phyloP scores from a whole-genome alignment of 495 filamentous ascomycete species.

The Aspergillus diversus region DNA sequence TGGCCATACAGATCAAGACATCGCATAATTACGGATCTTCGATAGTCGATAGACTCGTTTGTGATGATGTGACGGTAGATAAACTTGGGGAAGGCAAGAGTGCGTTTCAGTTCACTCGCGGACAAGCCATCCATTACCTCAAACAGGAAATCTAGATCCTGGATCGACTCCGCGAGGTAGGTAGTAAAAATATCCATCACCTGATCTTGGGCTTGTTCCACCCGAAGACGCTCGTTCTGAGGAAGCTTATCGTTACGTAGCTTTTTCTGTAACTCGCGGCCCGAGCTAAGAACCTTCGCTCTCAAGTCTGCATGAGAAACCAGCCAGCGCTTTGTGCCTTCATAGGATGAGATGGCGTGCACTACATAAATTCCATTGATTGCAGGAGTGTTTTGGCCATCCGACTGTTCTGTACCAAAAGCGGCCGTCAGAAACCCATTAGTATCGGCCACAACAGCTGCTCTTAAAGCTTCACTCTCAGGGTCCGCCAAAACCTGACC shows the following conservation, averaged over 20 bases:
- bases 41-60: slow-evolving; percentile 85
- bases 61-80: slow-evolving; percentile 86
- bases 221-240: slow-evolving; percentile 74
- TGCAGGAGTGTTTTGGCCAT: slow-evolving; percentile 69
- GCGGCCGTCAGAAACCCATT: slow-evolving; percentile 68
- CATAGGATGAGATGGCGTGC: slow-evolving; percentile 65
- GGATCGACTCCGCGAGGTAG: slow-evolving; percentile 71
- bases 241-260: slow-evolving; percentile 70
- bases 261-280: slow-evolving; percentile 73
- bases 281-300: slow-evolving; percentile 66
- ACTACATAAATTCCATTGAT: slow-evolving; percentile 89
- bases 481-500: slow-evolving; percentile 83
- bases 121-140: slow-evolving; percentile 83
- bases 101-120: slow-evolving; percentile 75
- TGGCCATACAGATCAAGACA: slow-evolving; percentile 88
- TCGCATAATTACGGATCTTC: slow-evolving; percentile 79
- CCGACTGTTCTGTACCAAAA: slow-evolving; percentile 58
- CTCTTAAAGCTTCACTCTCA: slow-evolving; percentile 73
- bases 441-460: slow-evolving; percentile 72
- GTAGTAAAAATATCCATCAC: slow-evolving; percentile 83
- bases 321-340: slow-evolving; percentile 68
- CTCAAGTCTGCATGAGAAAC: slow-evolving; percentile 73
- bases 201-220: slow-evolving; percentile 86
- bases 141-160: slow-evolving; percentile 89
- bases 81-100: slow-evolving; percentile 74